Evolutionary conservation across 768 basidiomycete species (phyloP).

Genomic region (Hemileccinum rubropunctum): DNA sequence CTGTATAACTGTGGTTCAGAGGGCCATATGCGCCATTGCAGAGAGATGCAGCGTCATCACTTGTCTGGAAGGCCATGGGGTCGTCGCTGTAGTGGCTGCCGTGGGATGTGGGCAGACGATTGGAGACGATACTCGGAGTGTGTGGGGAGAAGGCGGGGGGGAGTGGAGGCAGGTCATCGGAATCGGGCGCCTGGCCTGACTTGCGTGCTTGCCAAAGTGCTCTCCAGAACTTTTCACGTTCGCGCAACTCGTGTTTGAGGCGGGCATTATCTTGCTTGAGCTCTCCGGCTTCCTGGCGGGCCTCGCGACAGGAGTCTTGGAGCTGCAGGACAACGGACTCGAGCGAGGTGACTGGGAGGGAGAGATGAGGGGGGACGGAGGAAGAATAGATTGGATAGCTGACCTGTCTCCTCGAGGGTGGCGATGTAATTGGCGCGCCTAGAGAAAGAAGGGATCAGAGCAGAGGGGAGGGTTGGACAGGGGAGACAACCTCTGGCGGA

Average conservation of each 20-base stretch:
- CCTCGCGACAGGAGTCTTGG: slow-evolving; percentile 75
- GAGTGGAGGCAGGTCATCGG: slow-evolving; percentile 51
- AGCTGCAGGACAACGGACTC: slow-evolving; percentile 83
- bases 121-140: slow-evolving; percentile 30
- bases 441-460: slow-evolving; percentile 22
- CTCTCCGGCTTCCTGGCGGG: slow-evolving; percentile 57
- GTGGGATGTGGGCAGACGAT: slow-evolving; percentile 39
- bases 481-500: slow-evolving; percentile 52
- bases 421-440: slow-evolving; percentile 81
- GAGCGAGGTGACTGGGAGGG: slow-evolving; percentile 64
- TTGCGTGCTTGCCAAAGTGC: slow-evolving; percentile 67
- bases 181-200: slow-evolving; percentile 47
- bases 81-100: slow-evolving; percentile 38
- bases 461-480: slow-evolving; percentile 1
- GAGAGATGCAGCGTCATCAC: slow-evolving; percentile 44
- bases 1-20: slow-evolving; percentile 38
- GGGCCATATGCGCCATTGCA: slow-evolving; percentile 45
- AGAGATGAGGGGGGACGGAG: slow-evolving; percentile 9
- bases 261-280: slow-evolving; percentile 64
- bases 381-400: slow-evolving; percentile 4
- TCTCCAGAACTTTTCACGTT: slow-evolving; percentile 74
- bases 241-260: slow-evolving; percentile 60
- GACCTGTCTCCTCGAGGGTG: slow-evolving; percentile 81
- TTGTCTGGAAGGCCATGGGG: slow-evolving; percentile 47
- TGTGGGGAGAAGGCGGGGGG: slow-evolving; percentile 43